These are phyloP conservation scores for Buddleja alternifolia DNA, from an alignment of 257 asterid species.

Conservation along the genomic window DNA sequence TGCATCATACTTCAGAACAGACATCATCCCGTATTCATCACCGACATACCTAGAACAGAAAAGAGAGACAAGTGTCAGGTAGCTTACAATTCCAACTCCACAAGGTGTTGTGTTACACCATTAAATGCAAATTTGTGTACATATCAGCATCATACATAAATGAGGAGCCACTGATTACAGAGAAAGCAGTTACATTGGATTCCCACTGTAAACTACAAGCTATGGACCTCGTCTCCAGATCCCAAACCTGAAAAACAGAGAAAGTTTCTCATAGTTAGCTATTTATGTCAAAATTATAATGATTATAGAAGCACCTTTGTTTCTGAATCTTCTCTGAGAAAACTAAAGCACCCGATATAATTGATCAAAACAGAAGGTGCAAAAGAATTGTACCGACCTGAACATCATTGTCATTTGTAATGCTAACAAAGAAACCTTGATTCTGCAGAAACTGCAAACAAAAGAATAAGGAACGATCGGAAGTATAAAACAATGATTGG, in stretches of 20 bases:
- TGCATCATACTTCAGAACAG: slow-evolving; percentile 65
- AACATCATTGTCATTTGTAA: slow-evolving; percentile 74
- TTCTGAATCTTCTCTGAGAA: slow-evolving; percentile 14
- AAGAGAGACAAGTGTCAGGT: slow-evolving; percentile 36
- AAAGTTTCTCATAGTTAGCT: slow-evolving; percentile 24
- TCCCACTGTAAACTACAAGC: slow-evolving; percentile 78
- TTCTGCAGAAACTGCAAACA: slow-evolving; percentile 82
- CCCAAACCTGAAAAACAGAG: slow-evolving; percentile 70
- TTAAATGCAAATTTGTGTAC: slow-evolving; percentile 28
- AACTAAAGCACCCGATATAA: neutral
- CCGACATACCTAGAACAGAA: slow-evolving; percentile 71
- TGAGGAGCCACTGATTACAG: slow-evolving; percentile 76
- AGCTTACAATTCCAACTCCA: slow-evolving; percentile 25
- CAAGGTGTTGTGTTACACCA: neutral
- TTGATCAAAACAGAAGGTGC: slow-evolving; percentile 13
- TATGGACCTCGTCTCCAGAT: slow-evolving; percentile 67
- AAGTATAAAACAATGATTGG: neutral
- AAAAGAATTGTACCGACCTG: slow-evolving; percentile 55
- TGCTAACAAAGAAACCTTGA: slow-evolving; percentile 78
- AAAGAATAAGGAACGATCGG: slow-evolving; percentile 31
- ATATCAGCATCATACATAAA: slow-evolving; percentile 66
- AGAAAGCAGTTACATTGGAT: slow-evolving; percentile 85
- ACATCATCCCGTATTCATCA: slow-evolving; percentile 78
- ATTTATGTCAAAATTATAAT: neutral
- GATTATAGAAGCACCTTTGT: slow-evolving; percentile 13